Evolutionary conservation across 2,329 filamentous ascomycete species (phyloP), one percentile per base, ranked within the genome.

Genomic region (Fusarium begoniae): DNA sequence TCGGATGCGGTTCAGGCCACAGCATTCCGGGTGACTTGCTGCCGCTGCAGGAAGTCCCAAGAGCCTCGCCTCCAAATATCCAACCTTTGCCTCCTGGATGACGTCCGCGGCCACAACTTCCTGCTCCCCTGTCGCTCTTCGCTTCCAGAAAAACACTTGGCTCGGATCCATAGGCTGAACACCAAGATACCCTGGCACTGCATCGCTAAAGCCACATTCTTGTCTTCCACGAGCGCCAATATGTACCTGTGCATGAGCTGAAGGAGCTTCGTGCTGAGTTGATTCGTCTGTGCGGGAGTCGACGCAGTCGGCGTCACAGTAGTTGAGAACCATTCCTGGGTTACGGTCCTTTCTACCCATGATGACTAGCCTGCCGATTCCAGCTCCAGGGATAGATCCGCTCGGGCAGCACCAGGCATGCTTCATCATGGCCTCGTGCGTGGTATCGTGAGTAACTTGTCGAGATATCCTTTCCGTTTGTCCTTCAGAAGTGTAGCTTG

Each of bases 381-480:
- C 51, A 10, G 51, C 51, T 3, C 51, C 51, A 7, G 35, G 35
- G 11, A 54, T 18, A 13, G 51, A 28, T n/a, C 35, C 35, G 0
- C 14, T 54, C 0, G 51, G 51, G 1, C 24, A 40, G 14, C 35
- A 54, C 51, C 51, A 54, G 7, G 51, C 35, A 54, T 28, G 51
- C 0, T 54, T 12, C 51, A 38, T 38, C 51, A 54, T 38, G 18
- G 15, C 35, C 11, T 54, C 18, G 3, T 28, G 51, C 2, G 51
- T 8, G 18, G 51, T 54, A 2, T 13, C 32, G 0, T 54, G 32
- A 1, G 10, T 38, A 13, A 2, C 1, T 5, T 38, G 35, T 22
- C 35, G 51, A 4, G 18, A 38, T 5, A 54, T 2, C 2, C 0
- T 6, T 26, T 3, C 13, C 2, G 18, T 10, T 13, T 17, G 7